Base-by-base conservation (phyloP, 306 rosid genomes). In the Sechiopsis laciniata region DNA sequence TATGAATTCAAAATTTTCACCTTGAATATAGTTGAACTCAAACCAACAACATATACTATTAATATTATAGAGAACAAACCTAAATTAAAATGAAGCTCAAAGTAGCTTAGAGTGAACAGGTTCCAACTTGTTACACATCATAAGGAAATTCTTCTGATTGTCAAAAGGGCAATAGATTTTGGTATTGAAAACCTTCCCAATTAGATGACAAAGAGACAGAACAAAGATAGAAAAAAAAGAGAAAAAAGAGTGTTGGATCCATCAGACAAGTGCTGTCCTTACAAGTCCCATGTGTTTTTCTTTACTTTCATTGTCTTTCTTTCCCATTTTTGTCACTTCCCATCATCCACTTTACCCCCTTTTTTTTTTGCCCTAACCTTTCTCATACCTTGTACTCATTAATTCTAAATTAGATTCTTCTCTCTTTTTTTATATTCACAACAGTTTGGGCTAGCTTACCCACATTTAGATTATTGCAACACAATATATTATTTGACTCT, bases 81-180 rank as follows among this genome's bases (percentile, higher is more conserved):
- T 9, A 52, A 51, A 52, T 14, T 52, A 15, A 52, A 52, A 52
- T 52, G 15, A 9, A 48, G 53, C 5, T 48, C 15, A 10, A 48
- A 48, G 8, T 37, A 37, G 45, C 15, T 48, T 46, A 46, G 51
- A 46, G 15, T 11, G 15, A 48, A 11, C 50, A 48, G 12, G 15
- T 48, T 48, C 53, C 53, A 10, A 48, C 53, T 48, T 48, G 37
- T 32, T 1, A 32, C 5, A 32, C 5, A 32, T 1, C 15, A 48
- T 48, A 48, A 48, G 53, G 1, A 48, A 56, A 57, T 29, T 29
- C 2, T 29, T 7, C 21, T 4, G 0, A 19, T 66, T 21, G 72
- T 67, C 56, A 68, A 68, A 68, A 68, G 40, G 56, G 51, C 10
- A 61, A 61, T 37, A 42, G 19, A 65, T 66, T 66, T 66, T 42